Base-by-base conservation (phyloP, 1,139 yeast genomes). In the Yamadazyma sp. region DNA sequence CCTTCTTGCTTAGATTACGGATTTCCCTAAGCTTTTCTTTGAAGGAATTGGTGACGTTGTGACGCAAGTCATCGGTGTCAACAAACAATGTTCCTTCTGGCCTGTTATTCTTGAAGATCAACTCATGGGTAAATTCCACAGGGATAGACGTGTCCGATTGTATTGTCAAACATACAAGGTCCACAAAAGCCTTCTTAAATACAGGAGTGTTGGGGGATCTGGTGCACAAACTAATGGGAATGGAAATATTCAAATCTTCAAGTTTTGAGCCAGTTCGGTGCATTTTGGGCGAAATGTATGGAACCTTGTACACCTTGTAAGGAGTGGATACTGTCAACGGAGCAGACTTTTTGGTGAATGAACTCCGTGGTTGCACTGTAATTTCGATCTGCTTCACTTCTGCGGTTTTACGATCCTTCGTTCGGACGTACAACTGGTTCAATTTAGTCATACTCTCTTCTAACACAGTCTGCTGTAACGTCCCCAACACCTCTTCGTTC, bases 71-170 rank as follows among this genome's bases (percentile, higher is more conserved):
- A 40, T 68, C 73, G 3, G 38, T 27, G 44, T 59, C 64, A 9
- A 42, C 39, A 13, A 50, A 46, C 10, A 38, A 38, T 16, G 48
- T 28, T 13, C 28, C 30, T n/a, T 29, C 20, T 3, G 42, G 42
- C 18, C 54, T 40, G 6, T 35, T 28, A 37, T 59, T 56, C 14
- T 50, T 50, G 43, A 61, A 66, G 11, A 70, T 53, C 53, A 68
- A 57, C 31, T 62, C 68, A 44, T 68, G 74, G 44, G 62, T 65
- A 37, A 71, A 55, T 42, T 70, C 76, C 14, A 70, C 44, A 1
- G 76, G 76, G 14, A 70, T 61, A 10, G 59, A 56, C 21, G 51
- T 56, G 9, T 56, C 54, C 2, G 74, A 62, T 31, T 60, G 50
- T 11, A 69, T 44, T 1, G 73, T 64, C 11, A 62, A 45, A 1